Evolutionary conservation across 2,329 filamentous ascomycete species (phyloP), one percentile per base, ranked within the genome.

Genomic region (Plectosphaerella sp.): DNA sequence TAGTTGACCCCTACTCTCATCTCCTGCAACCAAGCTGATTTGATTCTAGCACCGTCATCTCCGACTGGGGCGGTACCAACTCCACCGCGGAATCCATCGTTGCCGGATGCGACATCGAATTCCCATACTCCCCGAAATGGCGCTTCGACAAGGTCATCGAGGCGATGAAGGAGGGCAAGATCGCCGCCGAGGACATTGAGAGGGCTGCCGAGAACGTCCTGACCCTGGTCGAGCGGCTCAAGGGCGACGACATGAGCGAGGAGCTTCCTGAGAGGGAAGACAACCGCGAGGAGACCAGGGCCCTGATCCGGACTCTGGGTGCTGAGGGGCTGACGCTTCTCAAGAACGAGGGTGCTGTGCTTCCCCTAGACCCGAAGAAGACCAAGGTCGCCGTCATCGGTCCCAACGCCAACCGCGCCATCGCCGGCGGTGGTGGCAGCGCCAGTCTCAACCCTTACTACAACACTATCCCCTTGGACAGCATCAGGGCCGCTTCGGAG

Each of bases 371-470:
- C 54, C 66, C 73, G 7, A 72, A 72, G 24, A 77, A 76, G 15
- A 76, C 75, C 52, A 86, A 77, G 62, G 76, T 88, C 52, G 84
- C 84, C 4, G 75, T 87, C 53, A 86, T 88, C 49, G 84, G 84
- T 0, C 84, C 84, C 1, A 87, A 88, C 55, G 83, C 83, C 18
- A 85, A 86, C 62, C 72, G 83, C 51, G 80, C 84, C 1, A 86
- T 88, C 57, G 83, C 82, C n/a, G 82, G 80, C 15, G 84, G 85
- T 48, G 84, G 84, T 41, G 84, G 85, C 48, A 87, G 84, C 60
- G 84, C 85, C 16, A 85, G 81, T 56, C 68, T 88, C 47, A 87
- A 87, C 62, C 83, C 85, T 0, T 87, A 88, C 65, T 88, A 88
- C 65, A 83, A 75, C 57, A 84, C 82, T 2, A 73, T 84, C 10